Base-by-base conservation (phyloP, 768 basidiomycete genomes). In the Naganishia antarctica region DNA sequence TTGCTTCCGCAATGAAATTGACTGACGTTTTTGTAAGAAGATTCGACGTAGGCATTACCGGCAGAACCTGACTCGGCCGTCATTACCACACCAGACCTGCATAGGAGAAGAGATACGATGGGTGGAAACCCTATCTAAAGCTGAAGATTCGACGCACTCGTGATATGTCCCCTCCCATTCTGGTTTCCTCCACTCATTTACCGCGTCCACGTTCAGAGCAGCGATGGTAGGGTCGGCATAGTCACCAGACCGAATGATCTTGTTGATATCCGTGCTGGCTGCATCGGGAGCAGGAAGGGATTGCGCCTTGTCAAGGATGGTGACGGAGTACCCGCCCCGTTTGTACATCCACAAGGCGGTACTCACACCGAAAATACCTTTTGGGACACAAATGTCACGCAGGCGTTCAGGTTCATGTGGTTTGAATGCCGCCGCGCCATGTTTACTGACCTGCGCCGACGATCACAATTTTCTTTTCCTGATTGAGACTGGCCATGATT, bases 231-330 rank as follows among this genome's bases (percentile, higher is more conserved):
- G 43, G 37, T 73, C 73, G 28, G 73, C 75, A 60, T 79, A 79
- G 44, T 79, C 78, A 4, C 74, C 76, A 5, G 72, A 72, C 29
- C 78, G 70, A 32, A 78, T 69, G 70, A 79, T 78, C 72, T 72
- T 72, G 66, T 71, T 73, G 57, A 73, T 51, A 66, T 70, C 70
- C 0, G 82, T 82, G 64, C 84, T 84, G 0, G 91, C 89, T 9
- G 87, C 89, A 72, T 94, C 91, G 2, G 84, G 82, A 0, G 92
- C 90, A 3, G 92, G 92, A 3, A 93, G 72, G 2, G 78, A 78
- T 0, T 73, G 70, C 7, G 88, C 84, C 67, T 86, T 82, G 73
- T 94, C 92, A 53, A 94, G 80, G 7, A 96, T 78, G 0, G 85
- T 89, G 67, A 94, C 82, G 63, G 86, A 71, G 77, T 86, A 91